Evolutionary conservation across 768 basidiomycete species (phyloP), one percentile per base, ranked within the genome.

Genomic region (Postia placenta): DNA sequence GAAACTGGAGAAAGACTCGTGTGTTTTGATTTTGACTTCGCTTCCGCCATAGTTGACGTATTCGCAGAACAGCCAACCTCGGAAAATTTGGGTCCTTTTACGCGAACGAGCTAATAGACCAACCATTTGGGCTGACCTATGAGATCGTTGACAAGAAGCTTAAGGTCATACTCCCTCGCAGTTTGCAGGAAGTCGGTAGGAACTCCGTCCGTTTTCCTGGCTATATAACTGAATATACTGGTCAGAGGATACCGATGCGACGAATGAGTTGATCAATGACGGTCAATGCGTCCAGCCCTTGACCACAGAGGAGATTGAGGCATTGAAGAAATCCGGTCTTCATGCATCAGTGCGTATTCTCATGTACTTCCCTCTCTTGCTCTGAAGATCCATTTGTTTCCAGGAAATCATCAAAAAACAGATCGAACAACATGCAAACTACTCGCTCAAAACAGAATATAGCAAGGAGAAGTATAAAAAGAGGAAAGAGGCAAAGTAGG

Each of bases 381-480:
- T 15, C 38, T 39, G 22, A 35, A 49, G 52, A 51, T 44, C 36
- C 59, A 41, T 38, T 30, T 11, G 4, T n/a, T n/a, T n/a, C n/a
- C 69, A 96, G 85, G 94, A 97, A 60, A 97, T 99, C 45, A 95
- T 98, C 63, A 84, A 88, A 61, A 84, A 76, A 64, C 95, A 98
- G 66, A 95, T 97, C 41, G 92, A 91, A 58, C 80, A 85, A 59
- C 95, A 98, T 60, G 85, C 88, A 25, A 88, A 90, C 58, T 99
- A 88, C 64, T 82, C 83, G 11, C 72, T 98, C 42, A 98, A 98
- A 68, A 98, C 94, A 1, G 96, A 95, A 66, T 98, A 94, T 67
- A 93, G 90, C 68, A 98, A 99, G 67, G 94, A 98, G 61, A 99
- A 99, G 64, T 99, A 97, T 68, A 87, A 81, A 65, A 95, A 94